phyloP scores from a whole-genome alignment of 331 rosid species.

The Erythrophleum ivorense region DNA sequence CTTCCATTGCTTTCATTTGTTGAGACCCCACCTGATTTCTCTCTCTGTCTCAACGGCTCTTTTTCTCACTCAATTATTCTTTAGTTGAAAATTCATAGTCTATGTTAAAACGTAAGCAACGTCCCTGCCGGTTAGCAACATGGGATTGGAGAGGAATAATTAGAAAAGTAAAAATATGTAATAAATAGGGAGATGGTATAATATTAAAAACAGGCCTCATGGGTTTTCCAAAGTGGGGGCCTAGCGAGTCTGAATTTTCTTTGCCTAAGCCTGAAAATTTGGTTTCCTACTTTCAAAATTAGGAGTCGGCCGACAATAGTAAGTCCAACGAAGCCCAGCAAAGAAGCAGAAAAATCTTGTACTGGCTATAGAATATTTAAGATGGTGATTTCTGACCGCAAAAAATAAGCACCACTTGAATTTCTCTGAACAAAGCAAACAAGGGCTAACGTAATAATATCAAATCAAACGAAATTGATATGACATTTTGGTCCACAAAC shows the following conservation, averaged over 20 bases:
- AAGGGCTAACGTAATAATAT: background rate
- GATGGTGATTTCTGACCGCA: background rate
- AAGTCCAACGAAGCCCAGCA: constrained; percentile 9
- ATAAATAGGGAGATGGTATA: background rate
- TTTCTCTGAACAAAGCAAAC: background rate
- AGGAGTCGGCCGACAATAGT: constrained; percentile 10
- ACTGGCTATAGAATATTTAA: background rate
- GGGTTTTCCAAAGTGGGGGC: background rate
- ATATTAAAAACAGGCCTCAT: background rate
- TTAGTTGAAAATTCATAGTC: constrained; percentile 20
- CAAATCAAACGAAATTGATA: background rate
- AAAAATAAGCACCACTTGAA: background rate
- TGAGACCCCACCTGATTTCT: constrained; percentile 13
- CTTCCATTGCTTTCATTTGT: constrained; percentile 6
- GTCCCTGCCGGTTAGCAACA: background rate
- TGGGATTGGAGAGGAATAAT: background rate
- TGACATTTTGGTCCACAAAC: constrained; percentile 5
- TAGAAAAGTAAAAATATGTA: background rate
- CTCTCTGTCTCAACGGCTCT: constrained; percentile 16
- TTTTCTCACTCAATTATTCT: constrained; percentile 8
- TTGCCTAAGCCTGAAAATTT: background rate
- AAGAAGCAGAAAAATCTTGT: background rate
- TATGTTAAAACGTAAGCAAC: constrained; percentile 7
- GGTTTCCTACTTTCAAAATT: background rate
- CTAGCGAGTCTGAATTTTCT: constrained; percentile 7